Evolutionary conservation across 2,329 filamentous ascomycete species (phyloP).

Genomic region (Berkeleyomyces basicola): DNA sequence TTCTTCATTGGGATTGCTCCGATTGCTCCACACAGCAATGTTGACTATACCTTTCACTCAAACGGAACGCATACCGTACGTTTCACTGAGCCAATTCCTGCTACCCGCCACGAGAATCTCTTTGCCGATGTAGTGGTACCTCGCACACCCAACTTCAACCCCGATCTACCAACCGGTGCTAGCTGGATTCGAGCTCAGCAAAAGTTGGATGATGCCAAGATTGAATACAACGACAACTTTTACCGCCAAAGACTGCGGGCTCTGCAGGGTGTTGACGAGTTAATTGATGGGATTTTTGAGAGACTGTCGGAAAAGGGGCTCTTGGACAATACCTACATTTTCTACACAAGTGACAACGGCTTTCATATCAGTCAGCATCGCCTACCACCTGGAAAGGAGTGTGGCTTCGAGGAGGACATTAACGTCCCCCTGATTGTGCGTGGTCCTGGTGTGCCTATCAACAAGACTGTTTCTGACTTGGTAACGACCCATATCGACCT

Average conservation of each 20-base stretch:
- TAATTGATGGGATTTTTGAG: slow-evolving; percentile 25
- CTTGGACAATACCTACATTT: slow-evolving; percentile 31
- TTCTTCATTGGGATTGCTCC: slow-evolving; percentile 43
- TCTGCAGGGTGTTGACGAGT: slow-evolving; percentile 30
- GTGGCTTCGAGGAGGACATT: slow-evolving; percentile 35
- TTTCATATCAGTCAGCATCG: slow-evolving; percentile 38
- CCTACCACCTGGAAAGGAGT: slow-evolving; percentile 34
- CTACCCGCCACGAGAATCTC: slow-evolving; percentile 40
- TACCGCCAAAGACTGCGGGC: slow-evolving; percentile 27
- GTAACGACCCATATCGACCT: slow-evolving; percentile 38
- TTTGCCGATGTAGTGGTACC: slow-evolving; percentile 44
- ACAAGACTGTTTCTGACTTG: slow-evolving; percentile 20
- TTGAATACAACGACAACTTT: slow-evolving; percentile 24
- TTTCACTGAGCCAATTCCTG: slow-evolving; percentile 23
- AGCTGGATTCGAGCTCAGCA: slow-evolving; percentile 29
- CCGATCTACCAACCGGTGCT: slow-evolving; percentile 25
- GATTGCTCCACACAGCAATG: slow-evolving; percentile 21
- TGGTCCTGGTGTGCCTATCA: slow-evolving; percentile 29
- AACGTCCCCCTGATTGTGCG: slow-evolving; percentile 34
- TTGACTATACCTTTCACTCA: slow-evolving; percentile 17
- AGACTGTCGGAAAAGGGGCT: slow-evolving; percentile 20
- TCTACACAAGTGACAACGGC: slow-evolving; percentile 37
- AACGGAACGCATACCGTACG: slow-evolving; percentile 5
- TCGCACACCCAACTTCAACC: slow-evolving; percentile 50
- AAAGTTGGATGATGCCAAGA: slow-evolving; percentile 19